A percentile compares a stretch with the other conserved stretches of the same genome.
Evolutionary conservation across 2,329 filamentous ascomycete genomes (phyloP).

Genomic region (Penicillium sp.): DNA sequence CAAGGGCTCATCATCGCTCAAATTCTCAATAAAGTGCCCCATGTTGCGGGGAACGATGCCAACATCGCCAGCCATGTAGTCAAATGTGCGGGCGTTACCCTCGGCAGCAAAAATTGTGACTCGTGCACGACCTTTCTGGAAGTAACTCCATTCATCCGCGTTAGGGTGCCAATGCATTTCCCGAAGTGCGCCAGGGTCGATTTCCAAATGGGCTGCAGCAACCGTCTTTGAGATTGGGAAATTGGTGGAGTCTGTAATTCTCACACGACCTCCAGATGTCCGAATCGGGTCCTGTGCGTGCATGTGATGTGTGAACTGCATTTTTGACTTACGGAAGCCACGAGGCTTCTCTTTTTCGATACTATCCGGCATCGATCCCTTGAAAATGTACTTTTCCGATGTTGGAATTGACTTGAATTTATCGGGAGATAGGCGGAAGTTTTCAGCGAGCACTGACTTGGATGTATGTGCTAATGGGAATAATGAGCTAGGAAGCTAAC

Average conservation of each 20-base stretch:
- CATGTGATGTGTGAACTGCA: conserved; percentile 73
- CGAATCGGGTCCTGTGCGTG: conserved; percentile 68
- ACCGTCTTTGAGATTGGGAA: conserved; percentile 76
- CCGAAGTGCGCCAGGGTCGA: conserved; percentile 71
- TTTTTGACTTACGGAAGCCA: conserved; percentile 71
- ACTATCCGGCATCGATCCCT: conserved; percentile 66
- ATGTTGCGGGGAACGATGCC: conserved; percentile 77
- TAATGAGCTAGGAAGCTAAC: background rate
- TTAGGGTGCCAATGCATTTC: conserved; percentile 85
- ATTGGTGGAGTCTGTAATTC: conserved; percentile 74
- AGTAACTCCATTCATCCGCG: conserved; percentile 80
- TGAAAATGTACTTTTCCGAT: conserved; percentile 75
- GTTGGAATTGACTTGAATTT: conserved; percentile 70
- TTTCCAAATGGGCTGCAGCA: conserved; percentile 71
- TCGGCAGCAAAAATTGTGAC: conserved; percentile 77
- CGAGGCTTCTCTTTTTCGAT: conserved; percentile 68
- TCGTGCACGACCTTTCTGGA: conserved; percentile 71
- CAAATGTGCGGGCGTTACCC: conserved; percentile 73
- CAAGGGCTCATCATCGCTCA: conserved; percentile 71
- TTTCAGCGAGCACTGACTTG: conserved; percentile 73
- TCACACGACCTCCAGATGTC: conserved; percentile 70
- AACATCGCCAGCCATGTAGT: conserved; percentile 75
- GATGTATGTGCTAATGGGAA: conserved; percentile 66
- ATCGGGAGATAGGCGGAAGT: conserved; percentile 73
- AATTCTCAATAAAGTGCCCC: conserved; percentile 80